These are phyloP conservation scores for Saccharum hybrid DNA, from an alignment of 202 grass and related monocot species.

Conservation along the genomic window DNA sequence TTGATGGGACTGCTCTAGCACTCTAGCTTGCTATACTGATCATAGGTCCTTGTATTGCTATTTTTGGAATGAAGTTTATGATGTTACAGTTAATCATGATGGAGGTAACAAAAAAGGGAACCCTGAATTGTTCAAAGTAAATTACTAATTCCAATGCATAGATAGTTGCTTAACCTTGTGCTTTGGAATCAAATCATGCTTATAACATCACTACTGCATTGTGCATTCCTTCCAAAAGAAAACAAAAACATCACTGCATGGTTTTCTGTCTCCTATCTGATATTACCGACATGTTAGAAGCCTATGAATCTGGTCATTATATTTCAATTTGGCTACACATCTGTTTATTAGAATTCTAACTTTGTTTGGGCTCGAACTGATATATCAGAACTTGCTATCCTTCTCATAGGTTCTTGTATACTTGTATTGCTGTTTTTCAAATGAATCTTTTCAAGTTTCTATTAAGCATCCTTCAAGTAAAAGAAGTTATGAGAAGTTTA, in stretches of 20 bases:
- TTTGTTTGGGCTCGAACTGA: neutral
- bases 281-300: neutral
- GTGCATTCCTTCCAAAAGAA: neutral
- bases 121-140: slow-evolving; percentile 4
- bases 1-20: slow-evolving; percentile 41
- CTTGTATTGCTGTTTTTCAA: neutral
- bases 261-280: neutral
- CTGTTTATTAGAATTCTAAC: neutral
- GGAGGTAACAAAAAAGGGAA: neutral
- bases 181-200: neutral
- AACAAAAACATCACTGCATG: neutral
- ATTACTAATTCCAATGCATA: neutral
- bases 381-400: neutral
- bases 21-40: slow-evolving; percentile 47
- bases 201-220: neutral
- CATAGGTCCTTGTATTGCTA: slow-evolving; percentile 48
- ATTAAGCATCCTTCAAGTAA: neutral
- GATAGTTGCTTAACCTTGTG: neutral
- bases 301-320: neutral
- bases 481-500: neutral
- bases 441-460: neutral
- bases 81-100: slow-evolving; percentile 9
- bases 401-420: neutral
- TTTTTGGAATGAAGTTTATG: neutral
- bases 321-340: neutral